Evolutionary conservation across 352 stramenopile species (phyloP).

Genomic region (Globisporangium heterothallicum): DNA sequence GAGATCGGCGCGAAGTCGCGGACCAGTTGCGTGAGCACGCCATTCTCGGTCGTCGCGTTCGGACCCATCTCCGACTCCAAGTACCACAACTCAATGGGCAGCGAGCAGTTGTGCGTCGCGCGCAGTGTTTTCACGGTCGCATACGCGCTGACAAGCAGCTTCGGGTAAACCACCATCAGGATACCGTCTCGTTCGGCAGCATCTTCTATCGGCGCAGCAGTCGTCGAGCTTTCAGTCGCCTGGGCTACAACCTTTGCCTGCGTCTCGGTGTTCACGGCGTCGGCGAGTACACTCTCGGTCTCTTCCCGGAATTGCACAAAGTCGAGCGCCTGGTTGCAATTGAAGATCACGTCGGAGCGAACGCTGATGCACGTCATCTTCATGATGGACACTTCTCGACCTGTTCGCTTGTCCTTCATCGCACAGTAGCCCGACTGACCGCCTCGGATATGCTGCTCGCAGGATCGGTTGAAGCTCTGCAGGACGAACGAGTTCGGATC

Average conservation of each 20-base stretch:
- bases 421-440: constrained; percentile 44
- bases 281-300: constrained; percentile 2
- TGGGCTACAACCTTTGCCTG: too few relatives aligned
- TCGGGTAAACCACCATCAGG: constrained; percentile 54
- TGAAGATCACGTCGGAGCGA: constrained; percentile 30
- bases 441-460: constrained; percentile 29
- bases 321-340: constrained; percentile 37
- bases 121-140: constrained; percentile 35
- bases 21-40: constrained; percentile 20
- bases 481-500: constrained; percentile 20
- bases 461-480: constrained; percentile 29
- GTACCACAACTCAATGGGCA: constrained; percentile 65
- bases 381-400: constrained; percentile 34
- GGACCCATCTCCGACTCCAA: constrained; percentile 28
- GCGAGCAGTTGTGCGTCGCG: constrained; percentile 25
- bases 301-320: constrained; percentile 28
- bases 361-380: constrained; percentile 29
- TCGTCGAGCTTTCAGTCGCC: too few relatives aligned
- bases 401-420: constrained; percentile 28
- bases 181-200: constrained; percentile 25
- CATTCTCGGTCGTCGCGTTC: constrained; percentile 14
- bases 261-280: background rate
- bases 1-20: constrained; percentile 20
- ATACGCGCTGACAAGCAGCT: constrained; percentile 38
- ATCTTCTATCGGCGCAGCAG: background rate